Base-by-base conservation (phyloP, 2,329 filamentous ascomycete species). In the Apiospora saccharicola region DNA sequence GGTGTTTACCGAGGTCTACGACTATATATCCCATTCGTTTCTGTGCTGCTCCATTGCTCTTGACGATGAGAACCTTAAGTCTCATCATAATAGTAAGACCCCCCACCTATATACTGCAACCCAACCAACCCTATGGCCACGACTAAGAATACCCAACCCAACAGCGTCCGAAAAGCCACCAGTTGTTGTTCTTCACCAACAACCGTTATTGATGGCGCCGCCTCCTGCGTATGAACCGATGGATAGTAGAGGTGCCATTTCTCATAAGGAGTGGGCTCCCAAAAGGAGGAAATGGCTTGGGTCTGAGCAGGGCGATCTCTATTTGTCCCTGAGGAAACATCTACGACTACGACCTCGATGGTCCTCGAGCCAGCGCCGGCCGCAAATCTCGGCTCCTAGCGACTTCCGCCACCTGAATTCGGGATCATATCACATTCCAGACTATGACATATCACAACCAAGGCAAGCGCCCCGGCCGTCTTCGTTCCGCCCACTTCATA, bases 381-480 rank as follows among this genome's bases (percentile, higher is more conserved):
- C 87, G 78, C 83, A 84, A 73, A 91, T 92, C 76, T 90, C 89
- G 57, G 84, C 84, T 26, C 90, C 90, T 4, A 86, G 86, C 68
- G 84, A 91, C 79, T 92, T 92, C 77, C 87, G 86, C 67, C 90
- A 91, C 81, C 76, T 91, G 68, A 82, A 87, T 71, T 87, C 81
- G 69, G 76, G 80, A 67, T 79, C 79, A 16, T 79, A 80, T 67
- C 76, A 75, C 49, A 79, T 78, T 71, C 79, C 77, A 49, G 77
- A 74, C 46, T 73, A 75, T 24, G 69, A 67, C 72, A 71, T 74
- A 73, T 72, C 75, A 70, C 75, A 80, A 76, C 71, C 74, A 67
- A 78, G 77, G 71, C 69, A 71, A 41, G 78, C 76, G 47, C 79
- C 80, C 6, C 81, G 80, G 7, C 74, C 78, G 8, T 83, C 84